Percentiles rank a stretch among this genome's conserved stretches.
Conservation (phyloP, 306 rosid genomes). For the Abrus pulchellus region DNA sequence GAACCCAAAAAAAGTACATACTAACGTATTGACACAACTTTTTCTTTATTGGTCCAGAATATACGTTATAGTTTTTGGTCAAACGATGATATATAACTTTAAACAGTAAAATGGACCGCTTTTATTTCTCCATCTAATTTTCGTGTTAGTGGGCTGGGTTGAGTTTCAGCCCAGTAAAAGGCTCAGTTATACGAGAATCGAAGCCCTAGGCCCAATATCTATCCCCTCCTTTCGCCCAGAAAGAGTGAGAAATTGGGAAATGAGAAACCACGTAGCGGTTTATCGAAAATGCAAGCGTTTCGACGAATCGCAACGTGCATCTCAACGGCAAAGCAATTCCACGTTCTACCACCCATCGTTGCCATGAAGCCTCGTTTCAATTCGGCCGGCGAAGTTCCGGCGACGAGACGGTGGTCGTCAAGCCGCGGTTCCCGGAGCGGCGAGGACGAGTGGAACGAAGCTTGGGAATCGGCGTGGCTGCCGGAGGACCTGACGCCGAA, state of each 20-base stretch:
- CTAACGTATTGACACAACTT: too few relatives aligned
- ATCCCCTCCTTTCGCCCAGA: not conserved
- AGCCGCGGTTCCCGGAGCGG: conserved; percentile 51
- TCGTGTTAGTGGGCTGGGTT: too few relatives aligned
- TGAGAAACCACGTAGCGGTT: not conserved
- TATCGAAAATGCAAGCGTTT: conserved; percentile 61
- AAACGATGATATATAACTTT: too few relatives aligned
- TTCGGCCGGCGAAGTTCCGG: not conserved
- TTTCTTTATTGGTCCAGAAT: too few relatives aligned
- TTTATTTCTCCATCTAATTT: too few relatives aligned
- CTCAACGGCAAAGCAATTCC: conserved; percentile 42
- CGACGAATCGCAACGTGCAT: conserved; percentile 42
- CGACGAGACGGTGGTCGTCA: conserved; percentile 36
- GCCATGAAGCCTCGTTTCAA: conserved; percentile 19
- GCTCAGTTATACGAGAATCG: not conserved
- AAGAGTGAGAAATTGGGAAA: not conserved
- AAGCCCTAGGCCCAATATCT: conserved; percentile 35
- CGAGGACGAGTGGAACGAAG: conserved; percentile 89
- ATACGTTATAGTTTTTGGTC: too few relatives aligned
- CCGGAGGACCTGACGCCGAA: conserved; percentile 78
- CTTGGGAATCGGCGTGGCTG: conserved; percentile 97
- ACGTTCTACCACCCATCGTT: conserved; percentile 11
- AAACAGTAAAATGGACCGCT: too few relatives aligned
- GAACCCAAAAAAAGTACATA: not conserved
- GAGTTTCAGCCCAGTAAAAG: not conserved